A percentile compares a stretch with the other conserved stretches of the same genome.
Conservation (phyloP, 305 asterid species). For the Salvia sclarea region DNA sequence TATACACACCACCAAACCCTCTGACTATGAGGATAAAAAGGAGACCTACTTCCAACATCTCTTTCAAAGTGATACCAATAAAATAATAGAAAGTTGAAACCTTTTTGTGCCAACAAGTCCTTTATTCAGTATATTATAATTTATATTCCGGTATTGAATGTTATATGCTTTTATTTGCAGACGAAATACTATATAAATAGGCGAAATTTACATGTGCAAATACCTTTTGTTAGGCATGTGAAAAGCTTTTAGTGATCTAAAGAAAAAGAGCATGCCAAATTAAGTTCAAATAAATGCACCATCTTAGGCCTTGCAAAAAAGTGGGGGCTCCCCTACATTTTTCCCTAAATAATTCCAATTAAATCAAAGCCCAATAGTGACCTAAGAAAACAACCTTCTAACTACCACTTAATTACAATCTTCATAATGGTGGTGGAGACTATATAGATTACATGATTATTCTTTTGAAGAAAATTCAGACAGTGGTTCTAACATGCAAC, state of each 20-base stretch:
- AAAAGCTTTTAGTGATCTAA: not conserved
- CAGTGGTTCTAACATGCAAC: not conserved
- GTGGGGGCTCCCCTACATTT: slow-evolving; percentile 34
- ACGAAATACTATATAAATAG: not conserved
- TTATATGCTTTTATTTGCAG: not conserved
- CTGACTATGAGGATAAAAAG: not conserved
- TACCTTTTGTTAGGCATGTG: too few species aligned
- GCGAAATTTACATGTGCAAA: not conserved
- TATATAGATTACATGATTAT: too few species aligned
- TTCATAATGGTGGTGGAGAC: not conserved
- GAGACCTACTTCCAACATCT: not conserved
- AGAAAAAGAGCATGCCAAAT: not conserved
- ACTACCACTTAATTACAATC: not conserved
- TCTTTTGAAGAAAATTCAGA: not conserved
- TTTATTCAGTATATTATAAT: not conserved
- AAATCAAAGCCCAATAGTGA: slow-evolving; percentile 10
- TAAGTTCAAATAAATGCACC: too few species aligned
- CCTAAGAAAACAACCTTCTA: slow-evolving; percentile 5
- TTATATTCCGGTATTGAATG: not conserved
- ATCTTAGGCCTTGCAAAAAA: slow-evolving; percentile 11
- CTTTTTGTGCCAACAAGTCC: not conserved
- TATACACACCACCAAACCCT: too few species aligned
- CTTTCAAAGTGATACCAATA: too few species aligned
- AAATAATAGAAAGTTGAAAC: too few species aligned
- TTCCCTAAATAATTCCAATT: not conserved